Conservation (phyloP, 2,329 filamentous ascomycete genomes). For the Clarireedia sp. region DNA sequence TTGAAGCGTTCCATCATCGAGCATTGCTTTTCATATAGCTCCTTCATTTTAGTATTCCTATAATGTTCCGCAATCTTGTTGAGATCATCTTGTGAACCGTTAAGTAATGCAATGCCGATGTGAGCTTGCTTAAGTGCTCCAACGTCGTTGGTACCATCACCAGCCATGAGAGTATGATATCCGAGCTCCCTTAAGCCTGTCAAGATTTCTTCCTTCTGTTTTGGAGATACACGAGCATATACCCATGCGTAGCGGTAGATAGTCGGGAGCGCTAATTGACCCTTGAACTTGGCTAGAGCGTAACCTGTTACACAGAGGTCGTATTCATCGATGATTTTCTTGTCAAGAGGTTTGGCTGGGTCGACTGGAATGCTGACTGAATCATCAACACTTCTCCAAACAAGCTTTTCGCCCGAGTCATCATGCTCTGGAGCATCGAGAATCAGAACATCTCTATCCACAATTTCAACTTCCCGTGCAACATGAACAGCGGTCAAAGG, state of each 20-base stretch:
- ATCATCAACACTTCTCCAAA: constrained; percentile 95
- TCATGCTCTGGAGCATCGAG: constrained; percentile 92
- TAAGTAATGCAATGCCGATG: constrained; percentile 90
- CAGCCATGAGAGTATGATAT: constrained; percentile 97
- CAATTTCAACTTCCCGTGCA: constrained; percentile 90
- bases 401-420: constrained; percentile 66
- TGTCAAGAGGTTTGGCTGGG: constrained; percentile 69
- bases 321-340: constrained; percentile 72
- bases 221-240: constrained; percentile 94
- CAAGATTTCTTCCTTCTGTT: constrained; percentile 98
- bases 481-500: constrained; percentile 94
- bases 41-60: constrained; percentile 95
- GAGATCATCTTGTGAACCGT: constrained; percentile 86
- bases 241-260: constrained; percentile 91
- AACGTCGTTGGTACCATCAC: constrained; percentile 97
- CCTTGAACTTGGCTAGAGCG: constrained; percentile 81
- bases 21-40: constrained; percentile 94
- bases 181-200: constrained; percentile 91
- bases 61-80: constrained; percentile 87
- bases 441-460: constrained; percentile 90
- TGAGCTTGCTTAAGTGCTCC: constrained; percentile 97
- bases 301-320: constrained; percentile 96
- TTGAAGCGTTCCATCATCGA: constrained; percentile 91
- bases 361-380: constrained; percentile 80
- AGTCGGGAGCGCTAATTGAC: constrained; percentile 65